Percentiles rank a stretch among this genome's conserved stretches.
Conservation (phyloP, 768 basidiomycete species). For the Brasilioporus rufonigricans region DNA sequence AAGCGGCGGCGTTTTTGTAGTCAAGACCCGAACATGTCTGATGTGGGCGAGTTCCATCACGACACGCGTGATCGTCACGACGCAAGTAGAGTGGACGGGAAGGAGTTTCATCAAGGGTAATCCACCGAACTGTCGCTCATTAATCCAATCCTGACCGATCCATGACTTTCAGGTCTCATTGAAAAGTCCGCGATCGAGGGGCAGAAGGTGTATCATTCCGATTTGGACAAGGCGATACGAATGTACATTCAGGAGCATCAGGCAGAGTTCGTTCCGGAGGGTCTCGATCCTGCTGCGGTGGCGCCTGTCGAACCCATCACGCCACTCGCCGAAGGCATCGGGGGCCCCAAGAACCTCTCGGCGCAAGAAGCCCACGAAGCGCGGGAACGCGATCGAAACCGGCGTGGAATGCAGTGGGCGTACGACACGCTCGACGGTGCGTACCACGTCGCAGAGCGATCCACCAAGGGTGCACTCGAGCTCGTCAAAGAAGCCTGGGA, state of each 20-base stretch:
- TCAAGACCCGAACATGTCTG: slow-evolving; percentile 92
- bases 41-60: slow-evolving; percentile 87
- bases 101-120: slow-evolving; percentile 94
- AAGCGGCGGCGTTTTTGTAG: slow-evolving; percentile 86
- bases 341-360: slow-evolving; percentile 9
- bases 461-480: slow-evolving; percentile 70
- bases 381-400: slow-evolving; percentile 67
- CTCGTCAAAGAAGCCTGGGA: slow-evolving; percentile 80
- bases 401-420: slow-evolving; percentile 81
- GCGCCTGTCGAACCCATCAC: slow-evolving; percentile 43
- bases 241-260: slow-evolving; percentile 87
- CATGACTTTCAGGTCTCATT: slow-evolving; percentile 69
- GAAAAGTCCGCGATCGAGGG: slow-evolving; percentile 90
- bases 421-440: slow-evolving; percentile 84
- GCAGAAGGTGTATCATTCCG: slow-evolving; percentile 81
- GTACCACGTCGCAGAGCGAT: slow-evolving; percentile 64
- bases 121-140: not conserved
- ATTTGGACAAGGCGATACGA: slow-evolving; percentile 83
- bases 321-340: slow-evolving; percentile 15
- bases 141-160: not conserved
- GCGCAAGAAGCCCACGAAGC: slow-evolving; percentile 37
- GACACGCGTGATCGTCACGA: slow-evolving; percentile 81
- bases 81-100: slow-evolving; percentile 94
- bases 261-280: slow-evolving; percentile 85
- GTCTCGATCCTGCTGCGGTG: slow-evolving; percentile 59